These are phyloP conservation scores for Leishmania braziliensis DNA, from an alignment of 208 protist species.

Conservation along the genomic window DNA sequence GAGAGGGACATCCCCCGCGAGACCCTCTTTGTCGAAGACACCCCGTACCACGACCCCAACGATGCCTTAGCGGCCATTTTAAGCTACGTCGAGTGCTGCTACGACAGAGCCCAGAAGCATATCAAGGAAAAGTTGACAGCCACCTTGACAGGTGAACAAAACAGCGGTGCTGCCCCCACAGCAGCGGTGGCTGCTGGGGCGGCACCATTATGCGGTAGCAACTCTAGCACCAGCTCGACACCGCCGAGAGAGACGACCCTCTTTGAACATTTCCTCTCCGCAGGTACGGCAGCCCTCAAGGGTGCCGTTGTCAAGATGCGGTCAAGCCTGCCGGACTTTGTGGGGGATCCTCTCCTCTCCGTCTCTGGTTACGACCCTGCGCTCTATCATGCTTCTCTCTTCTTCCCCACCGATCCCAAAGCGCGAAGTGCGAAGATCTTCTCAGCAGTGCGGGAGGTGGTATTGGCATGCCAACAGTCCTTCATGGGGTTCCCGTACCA, in stretches of 20 bases:
- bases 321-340: constrained; percentile 36
- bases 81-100: constrained; percentile 63
- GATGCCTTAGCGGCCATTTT: constrained; percentile 50
- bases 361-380: constrained; percentile 26
- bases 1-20: constrained; percentile 56
- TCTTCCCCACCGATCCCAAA: constrained; percentile 40
- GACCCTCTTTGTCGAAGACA: constrained; percentile 51
- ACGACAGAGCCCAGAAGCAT: constrained; percentile 30
- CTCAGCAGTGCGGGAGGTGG: constrained; percentile 50
- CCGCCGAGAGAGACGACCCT: constrained; percentile 14
- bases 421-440: constrained; percentile 43
- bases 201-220: neutral
- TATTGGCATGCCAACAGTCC: constrained; percentile 67
- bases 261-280: constrained; percentile 33
- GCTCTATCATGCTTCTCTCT: constrained; percentile 20
- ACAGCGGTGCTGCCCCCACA: neutral
- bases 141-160: constrained; percentile 13
- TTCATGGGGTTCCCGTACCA: constrained; percentile 74
- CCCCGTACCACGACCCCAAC: constrained; percentile 33
- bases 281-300: constrained; percentile 28
- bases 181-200: neutral
- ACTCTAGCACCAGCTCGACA: neutral
- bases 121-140: constrained; percentile 25
- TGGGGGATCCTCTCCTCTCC: constrained; percentile 37
- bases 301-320: constrained; percentile 31